Evolutionary conservation across 2,329 filamentous ascomycete genomes (phyloP), one percentile per base, ranked within the genome.

Genomic region (Apiospora pterosperma): DNA sequence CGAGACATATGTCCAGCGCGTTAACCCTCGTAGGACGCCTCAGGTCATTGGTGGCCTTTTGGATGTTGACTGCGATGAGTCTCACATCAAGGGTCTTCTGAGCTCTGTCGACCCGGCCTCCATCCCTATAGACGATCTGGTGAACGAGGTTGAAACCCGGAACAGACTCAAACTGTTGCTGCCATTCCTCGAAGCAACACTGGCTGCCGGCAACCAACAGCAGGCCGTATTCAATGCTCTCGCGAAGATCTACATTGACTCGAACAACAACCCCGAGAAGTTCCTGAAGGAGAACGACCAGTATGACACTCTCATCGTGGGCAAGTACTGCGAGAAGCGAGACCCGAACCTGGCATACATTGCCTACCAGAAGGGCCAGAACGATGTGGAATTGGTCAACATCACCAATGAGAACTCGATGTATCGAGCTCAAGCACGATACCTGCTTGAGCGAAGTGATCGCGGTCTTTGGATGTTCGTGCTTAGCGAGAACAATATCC

Each of bases 371-470:
- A 99, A 99, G 84, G 96, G 96, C 23, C 92, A 97, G 79, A 99
- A 99, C 70, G 96, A 99, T 74, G 81, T 99, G 36, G 96, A 99
- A 80, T 87, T 99, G 64, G 95, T 99, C 79, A 96, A 92, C 78
- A 95, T 99, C 75, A 98, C 96, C 74, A 99, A 98, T 73, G 96
- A 99, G 80, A 99, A 99, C 81, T 90, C 92, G n/a, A 99, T 99
- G 96, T 99, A 97, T 86, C 91, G 94, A 73, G 92, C 92, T n/a
- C 96, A 99, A 79, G 95, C 94, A 65, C 91, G 96, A 41, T 99
- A 99, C 79, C 85, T 99, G 28, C 84, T 99, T 62, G 94, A 97
- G 73, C 90, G 96, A 69, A 91, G 92, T 41, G 96, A 99, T 74
- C 78, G 84, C 2, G 96, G 99, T 77, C 88, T 99, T 59, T 99